Percentiles rank a stretch among this genome's conserved stretches.
Conservation (phyloP, 129 eudicot genomes). For the Artemisia tridentata region DNA sequence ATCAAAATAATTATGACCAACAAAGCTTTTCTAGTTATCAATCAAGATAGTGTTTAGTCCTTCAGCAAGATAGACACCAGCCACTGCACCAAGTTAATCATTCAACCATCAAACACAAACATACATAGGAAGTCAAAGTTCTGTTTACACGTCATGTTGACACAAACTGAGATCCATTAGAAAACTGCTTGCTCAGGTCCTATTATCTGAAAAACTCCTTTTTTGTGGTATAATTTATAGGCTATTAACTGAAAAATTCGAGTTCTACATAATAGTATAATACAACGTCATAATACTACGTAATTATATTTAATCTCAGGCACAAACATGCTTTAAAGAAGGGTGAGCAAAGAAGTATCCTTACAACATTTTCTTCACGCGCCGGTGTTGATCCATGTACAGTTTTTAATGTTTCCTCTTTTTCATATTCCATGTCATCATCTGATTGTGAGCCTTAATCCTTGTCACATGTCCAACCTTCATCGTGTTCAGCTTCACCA, state of each 20-base stretch:
- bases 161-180: constrained; percentile 5
- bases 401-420: constrained; percentile 43
- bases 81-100: constrained; percentile 52
- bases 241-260: no score
- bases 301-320: background rate
- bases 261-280: no score
- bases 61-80: constrained; percentile 85
- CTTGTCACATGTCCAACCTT: constrained; percentile 58
- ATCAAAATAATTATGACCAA: constrained; percentile 83
- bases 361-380: constrained; percentile 80
- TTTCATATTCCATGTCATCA: constrained; percentile 60
- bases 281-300: no score
- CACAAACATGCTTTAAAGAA: background rate
- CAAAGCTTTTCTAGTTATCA: constrained; percentile 78
- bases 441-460: constrained; percentile 58
- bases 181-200: constrained; percentile 3
- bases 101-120: constrained; percentile 16
- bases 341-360: constrained; percentile 18
- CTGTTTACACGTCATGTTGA: background rate
- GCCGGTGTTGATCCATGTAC: constrained; percentile 41
- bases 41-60: constrained; percentile 55
- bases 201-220: background rate
- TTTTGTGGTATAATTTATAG: background rate
- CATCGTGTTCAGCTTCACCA: constrained; percentile 58
- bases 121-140: constrained; percentile 1